Evolutionary conservation across 2,329 filamentous ascomycete species (phyloP).

Genomic region (Alternaria infectoria): DNA sequence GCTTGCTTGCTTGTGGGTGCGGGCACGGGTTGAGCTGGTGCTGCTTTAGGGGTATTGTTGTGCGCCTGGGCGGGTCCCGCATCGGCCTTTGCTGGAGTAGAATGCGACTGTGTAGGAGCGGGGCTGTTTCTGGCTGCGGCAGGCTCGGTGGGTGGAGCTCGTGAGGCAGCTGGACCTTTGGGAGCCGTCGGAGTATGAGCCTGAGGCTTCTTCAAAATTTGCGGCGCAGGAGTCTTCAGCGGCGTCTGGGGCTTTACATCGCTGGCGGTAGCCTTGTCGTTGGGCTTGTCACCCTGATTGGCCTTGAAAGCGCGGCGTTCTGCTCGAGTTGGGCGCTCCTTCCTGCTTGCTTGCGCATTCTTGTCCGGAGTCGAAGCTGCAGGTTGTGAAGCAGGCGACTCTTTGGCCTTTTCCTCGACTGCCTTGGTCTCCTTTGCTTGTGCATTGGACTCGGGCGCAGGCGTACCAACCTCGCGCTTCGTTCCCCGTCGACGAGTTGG

Average conservation of each 20-base stretch:
- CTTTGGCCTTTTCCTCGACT: constrained; percentile 39
- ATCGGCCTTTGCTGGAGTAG: constrained; percentile 22
- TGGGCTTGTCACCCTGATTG: constrained; percentile 41
- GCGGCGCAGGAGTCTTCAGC: constrained; percentile 39
- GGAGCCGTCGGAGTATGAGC: constrained; percentile 31
- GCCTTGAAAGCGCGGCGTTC: constrained; percentile 49
- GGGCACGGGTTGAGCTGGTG: constrained; percentile 28
- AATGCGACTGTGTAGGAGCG: constrained; percentile 22
- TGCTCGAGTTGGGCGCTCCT: constrained; percentile 47
- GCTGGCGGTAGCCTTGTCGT: constrained; percentile 27
- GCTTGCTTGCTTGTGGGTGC: constrained; percentile 58
- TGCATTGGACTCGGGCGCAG: constrained; percentile 24
- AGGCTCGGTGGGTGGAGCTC: constrained; percentile 38
- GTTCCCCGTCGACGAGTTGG: constrained; percentile 52
- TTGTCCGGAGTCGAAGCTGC: constrained; percentile 33
- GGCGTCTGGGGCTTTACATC: constrained; percentile 34
- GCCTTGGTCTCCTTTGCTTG: constrained; percentile 36
- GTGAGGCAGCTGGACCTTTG: constrained; percentile 40
- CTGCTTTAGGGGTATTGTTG: constrained; percentile 10
- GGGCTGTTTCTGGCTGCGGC: constrained; percentile 29
- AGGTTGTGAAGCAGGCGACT: constrained; percentile 20
- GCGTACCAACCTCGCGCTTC: constrained; percentile 43
- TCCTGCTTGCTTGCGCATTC: constrained; percentile 39
- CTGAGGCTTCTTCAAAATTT: constrained; percentile 51
- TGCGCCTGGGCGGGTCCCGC: constrained; percentile 10